Base-by-base conservation (phyloP, 441 rosid genomes). In the Biscutella laevigata region DNA sequence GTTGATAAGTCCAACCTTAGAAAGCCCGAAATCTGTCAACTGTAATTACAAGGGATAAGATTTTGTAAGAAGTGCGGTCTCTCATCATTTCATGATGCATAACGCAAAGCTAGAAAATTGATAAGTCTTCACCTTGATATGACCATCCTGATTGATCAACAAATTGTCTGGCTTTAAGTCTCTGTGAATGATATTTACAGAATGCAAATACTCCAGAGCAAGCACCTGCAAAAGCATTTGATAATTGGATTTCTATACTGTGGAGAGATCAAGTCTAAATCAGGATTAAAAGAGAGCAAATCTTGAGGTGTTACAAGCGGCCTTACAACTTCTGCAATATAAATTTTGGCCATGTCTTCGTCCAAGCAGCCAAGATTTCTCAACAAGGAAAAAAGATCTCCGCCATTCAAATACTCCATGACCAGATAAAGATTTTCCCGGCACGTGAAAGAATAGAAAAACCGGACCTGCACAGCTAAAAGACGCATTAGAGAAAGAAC, bases 11-110 rank as follows among this genome's bases (percentile, higher is more conserved):
- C 99, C 97, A 77, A 94, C 99, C 76, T 77, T 89, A 24, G 97
- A 94, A 53, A 89, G 94, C 73, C 97, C 99, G 60, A 94, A 94
- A 82, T 94, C 99, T 83, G 99, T 94, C 85, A 94, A 79, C 99
- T 94, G 94, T 76, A 35, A n/a, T 74, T 71, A 55, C 51, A 67
- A 63, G 57, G 70, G 64, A 72, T 68, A 47, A 69, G 45, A 62
- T 63, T 40, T 24, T 63, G 52, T 28, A 54, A 57, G 51, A 48
- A 53, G 32, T 24, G 14, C 8, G 19, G 19, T 14, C 41, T 22
- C 6, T 7, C 34, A 20, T 44, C 57, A 58, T 13, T 7, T 36
- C 17, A 25, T 11, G 2, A 50, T 28, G 25, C 40, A 6, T 50
- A 10, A 48, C 5, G 6, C 49, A 57, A 10, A 49, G 35, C 13